Evolutionary conservation across 192 early-diverging fungal species (phyloP), one percentile per base, ranked within the genome.

Genomic region (Phycomyces blakesleeanus): DNA sequence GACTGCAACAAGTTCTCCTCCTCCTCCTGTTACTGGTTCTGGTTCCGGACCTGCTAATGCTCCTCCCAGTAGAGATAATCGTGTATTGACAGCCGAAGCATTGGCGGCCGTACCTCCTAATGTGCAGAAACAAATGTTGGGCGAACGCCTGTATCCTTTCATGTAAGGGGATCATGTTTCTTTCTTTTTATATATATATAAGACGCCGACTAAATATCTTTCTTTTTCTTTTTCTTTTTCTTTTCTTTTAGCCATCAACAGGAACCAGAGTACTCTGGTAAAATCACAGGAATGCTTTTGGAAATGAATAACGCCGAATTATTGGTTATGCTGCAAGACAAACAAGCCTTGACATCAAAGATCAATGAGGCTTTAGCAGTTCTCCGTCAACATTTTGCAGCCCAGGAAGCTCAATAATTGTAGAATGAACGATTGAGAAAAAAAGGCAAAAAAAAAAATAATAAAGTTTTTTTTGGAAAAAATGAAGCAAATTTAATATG

Each of bases 291-390:
- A 63, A 98, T 99, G 96, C 64, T 72, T 58, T 82, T 98, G 59
- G 96, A 99, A 81, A 99, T 98, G 96, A 93, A 98, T 75, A 94
- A 95, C 71, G 77, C 83, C 63, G 97, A 99, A 75, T 81, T 98
- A 62, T 79, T 98, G 66, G 86, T 91, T 76, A 71, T 98, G 55
- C 73, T 97, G 59, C 95, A 96, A 78, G 84, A 85, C 74, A 71
- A 76, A 37, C 87, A 85, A 49, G 93, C 91, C 20, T 86, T 94
- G 47, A 68, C 82, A 37, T 78, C 61, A 57, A 97, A 96, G 87
- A 85, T 97, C 63, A 69, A 73, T 34, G 95, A 97, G 83, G 95
- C 95, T 29, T 69, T 94, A 44, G 76, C 79, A 14, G 93, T 94
- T 12, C 79, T 97, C 40, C 83, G 90, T 59, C 83, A 88, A 64